Evolutionary conservation across 106 monocot genomes (phyloP).

Genomic region (Phalaenopsis equestris): DNA sequence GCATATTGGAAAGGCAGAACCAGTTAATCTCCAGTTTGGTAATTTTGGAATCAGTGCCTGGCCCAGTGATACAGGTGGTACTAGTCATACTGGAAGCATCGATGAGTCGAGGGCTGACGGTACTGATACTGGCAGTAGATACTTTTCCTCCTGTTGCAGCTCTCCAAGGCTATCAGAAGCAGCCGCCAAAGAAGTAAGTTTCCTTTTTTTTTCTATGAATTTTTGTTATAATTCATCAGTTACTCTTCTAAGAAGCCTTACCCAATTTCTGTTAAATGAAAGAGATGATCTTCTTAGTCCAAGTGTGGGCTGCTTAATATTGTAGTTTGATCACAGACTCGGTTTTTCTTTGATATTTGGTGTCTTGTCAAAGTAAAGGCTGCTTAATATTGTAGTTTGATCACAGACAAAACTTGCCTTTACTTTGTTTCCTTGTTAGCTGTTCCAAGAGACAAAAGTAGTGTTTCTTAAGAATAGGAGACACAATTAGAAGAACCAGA

Average conservation of each 20-base stretch:
- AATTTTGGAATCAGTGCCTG: slow-evolving; percentile 82
- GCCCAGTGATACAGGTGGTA: slow-evolving; percentile 74
- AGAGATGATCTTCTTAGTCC: background rate
- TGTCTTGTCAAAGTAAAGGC: too few relatives aligned
- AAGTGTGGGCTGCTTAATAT: background rate
- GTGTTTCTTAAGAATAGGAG: too few relatives aligned
- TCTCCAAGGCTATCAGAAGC: slow-evolving; percentile 71
- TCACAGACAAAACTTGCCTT: background rate
- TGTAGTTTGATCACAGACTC: background rate
- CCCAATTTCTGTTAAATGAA: background rate
- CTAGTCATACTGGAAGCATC: slow-evolving; percentile 62
- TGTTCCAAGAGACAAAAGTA: too few relatives aligned
- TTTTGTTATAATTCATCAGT: background rate
- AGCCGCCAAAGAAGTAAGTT: slow-evolving; percentile 73
- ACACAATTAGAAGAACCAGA: too few relatives aligned
- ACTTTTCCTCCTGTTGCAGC: slow-evolving; percentile 74
- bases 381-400: background rate
- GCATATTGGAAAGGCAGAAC: slow-evolving; percentile 46
- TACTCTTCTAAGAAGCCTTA: background rate
- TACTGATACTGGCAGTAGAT: slow-evolving; percentile 55
- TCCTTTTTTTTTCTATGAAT: background rate
- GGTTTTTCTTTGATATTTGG: background rate
- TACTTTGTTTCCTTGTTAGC: too few relatives aligned
- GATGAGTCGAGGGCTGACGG: slow-evolving; percentile 61
- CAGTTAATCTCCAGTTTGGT: slow-evolving; percentile 78